These are phyloP conservation scores for Fusarium duplospermum DNA, from an alignment of 2,329 filamentous ascomycete genomes.

Conservation along the genomic window DNA sequence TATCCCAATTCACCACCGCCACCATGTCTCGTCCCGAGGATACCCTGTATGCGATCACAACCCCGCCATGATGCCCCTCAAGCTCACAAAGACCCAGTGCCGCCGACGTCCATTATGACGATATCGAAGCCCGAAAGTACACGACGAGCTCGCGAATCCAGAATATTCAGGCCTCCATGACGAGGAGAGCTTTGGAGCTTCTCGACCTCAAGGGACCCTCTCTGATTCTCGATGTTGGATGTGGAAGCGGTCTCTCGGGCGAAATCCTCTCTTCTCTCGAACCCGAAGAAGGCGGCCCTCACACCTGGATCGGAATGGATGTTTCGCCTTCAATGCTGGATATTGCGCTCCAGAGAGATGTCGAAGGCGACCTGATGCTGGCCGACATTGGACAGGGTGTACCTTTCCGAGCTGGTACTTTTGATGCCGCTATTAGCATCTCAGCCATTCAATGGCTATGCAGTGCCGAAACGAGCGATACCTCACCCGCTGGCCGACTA, in stretches of 20 bases:
- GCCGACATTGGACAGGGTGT: slow-evolving; percentile 96
- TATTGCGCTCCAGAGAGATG: slow-evolving; percentile 88
- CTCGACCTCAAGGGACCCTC: slow-evolving; percentile 84
- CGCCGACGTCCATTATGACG: slow-evolving; percentile 97
- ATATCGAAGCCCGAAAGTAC: slow-evolving; percentile 95
- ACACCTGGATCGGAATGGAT: slow-evolving; percentile 98
- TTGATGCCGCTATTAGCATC: slow-evolving; percentile 96
- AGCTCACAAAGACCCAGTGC: slow-evolving; percentile 66
- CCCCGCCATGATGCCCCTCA: slow-evolving; percentile 40
- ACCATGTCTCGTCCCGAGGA: slow-evolving; percentile 98
- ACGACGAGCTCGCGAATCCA: slow-evolving; percentile 96
- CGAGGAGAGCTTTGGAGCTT: slow-evolving; percentile 89
- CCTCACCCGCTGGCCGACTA: slow-evolving; percentile 81
- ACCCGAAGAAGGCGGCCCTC: slow-evolving; percentile 80
- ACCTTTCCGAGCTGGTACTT: slow-evolving; percentile 90
- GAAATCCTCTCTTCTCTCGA: slow-evolving; percentile 86
- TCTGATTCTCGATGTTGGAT: slow-evolving; percentile 95
- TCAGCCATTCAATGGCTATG: slow-evolving; percentile 98
- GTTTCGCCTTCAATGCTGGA: slow-evolving; percentile 97
- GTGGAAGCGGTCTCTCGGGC: slow-evolving; percentile 92
- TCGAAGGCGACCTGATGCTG: slow-evolving; percentile 92
- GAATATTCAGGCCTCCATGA: slow-evolving; percentile 95
- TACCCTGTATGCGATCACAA: slow-evolving; percentile 72
- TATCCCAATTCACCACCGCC: slow-evolving; percentile 17
- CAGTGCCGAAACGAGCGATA: slow-evolving; percentile 91